Evolutionary conservation across 768 basidiomycete species (phyloP), one percentile per base, ranked within the genome.

Genomic region (Pisolithus marmoratus): DNA sequence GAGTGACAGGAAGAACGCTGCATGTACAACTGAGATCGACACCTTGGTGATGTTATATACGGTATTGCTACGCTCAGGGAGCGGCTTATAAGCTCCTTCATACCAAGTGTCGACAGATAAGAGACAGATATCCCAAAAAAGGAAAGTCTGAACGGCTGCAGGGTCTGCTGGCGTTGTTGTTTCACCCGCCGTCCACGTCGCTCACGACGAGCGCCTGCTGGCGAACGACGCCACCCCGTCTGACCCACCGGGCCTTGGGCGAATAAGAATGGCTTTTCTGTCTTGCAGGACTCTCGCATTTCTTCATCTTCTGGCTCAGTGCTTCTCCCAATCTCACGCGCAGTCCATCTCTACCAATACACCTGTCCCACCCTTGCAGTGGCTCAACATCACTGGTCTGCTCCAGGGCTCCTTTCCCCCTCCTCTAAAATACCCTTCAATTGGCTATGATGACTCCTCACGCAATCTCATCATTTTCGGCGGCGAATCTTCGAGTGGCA

Each of bases 401-500:
- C 70, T 86, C 40, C 69, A 67, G 27, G 85, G 86, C 29, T 64
- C 83, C 1, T 50, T 78, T 4, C 66, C 72, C 2, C 80, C 85
- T 7, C 82, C 83, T 7, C 74, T 90, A 57, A 85, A 81, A 65
- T 83, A 87, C 59, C 80, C 86, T 7, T 76, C 84, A 31, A 82
- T 91, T 57, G 89, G 86, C 14, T 76, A 72, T 61, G 67, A 72
- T 59, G 67, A 64, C 57, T 52, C 38, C 34, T 78, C 78, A 58
- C 78, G 81, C 47, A 77, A 75, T 9, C 66, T 90, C 49, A 71
- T 90, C 58, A 75, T 90, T 48, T 90, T 89, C 60, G 88, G 88
- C 47, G 88, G 88, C 44, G 77, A 87, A 68, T 85, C 87, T 5
- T 72, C 79, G 50, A 78, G 77, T 54, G 83, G 84, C 11, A 73